These are phyloP conservation scores for Pyrenochaeta sp. DNA, from an alignment of 2,329 filamentous ascomycete genomes.

Conservation along the genomic window DNA sequence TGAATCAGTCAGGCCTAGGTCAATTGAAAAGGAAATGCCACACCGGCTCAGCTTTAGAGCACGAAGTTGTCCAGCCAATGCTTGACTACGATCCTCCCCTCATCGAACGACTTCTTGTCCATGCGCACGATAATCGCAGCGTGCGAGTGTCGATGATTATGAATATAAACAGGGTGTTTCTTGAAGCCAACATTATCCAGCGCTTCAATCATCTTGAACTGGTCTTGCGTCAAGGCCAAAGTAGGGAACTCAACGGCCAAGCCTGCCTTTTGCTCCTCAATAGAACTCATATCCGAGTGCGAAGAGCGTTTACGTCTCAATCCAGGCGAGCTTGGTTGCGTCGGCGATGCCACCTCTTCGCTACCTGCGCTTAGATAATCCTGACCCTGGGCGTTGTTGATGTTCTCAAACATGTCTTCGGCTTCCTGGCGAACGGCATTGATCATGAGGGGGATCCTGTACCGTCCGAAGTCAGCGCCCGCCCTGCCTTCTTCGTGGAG, in stretches of 20 bases:
- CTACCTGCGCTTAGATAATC: constrained; percentile 72
- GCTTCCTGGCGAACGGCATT: constrained; percentile 78
- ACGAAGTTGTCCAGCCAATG: constrained; percentile 85
- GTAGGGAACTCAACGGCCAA: constrained; percentile 66
- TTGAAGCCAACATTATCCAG: constrained; percentile 71
- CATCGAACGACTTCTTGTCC: constrained; percentile 71
- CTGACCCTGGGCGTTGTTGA: constrained; percentile 73
- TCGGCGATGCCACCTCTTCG: constrained; percentile 50
- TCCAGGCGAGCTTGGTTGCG: constrained; percentile 26
- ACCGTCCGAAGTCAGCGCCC: constrained; percentile 72
- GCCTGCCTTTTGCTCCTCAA: constrained; percentile 40
- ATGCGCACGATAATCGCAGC: constrained; percentile 87
- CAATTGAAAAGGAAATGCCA: background rate
- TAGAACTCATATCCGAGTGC: constrained; percentile 33
- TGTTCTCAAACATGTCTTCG: constrained; percentile 78
- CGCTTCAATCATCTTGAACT: constrained; percentile 84
- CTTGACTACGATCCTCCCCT: constrained; percentile 78
- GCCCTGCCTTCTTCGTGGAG: constrained; percentile 77
- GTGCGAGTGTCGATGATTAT: constrained; percentile 78
- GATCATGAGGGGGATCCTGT: constrained; percentile 74
- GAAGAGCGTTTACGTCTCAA: constrained; percentile 16
- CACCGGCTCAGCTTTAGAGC: constrained; percentile 18
- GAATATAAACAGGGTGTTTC: constrained; percentile 74
- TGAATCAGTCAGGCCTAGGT: background rate
- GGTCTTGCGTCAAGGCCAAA: constrained; percentile 78